phyloP scores from a whole-genome alignment of 1,139 yeast genomes.

The Ogataea hybrid region DNA sequence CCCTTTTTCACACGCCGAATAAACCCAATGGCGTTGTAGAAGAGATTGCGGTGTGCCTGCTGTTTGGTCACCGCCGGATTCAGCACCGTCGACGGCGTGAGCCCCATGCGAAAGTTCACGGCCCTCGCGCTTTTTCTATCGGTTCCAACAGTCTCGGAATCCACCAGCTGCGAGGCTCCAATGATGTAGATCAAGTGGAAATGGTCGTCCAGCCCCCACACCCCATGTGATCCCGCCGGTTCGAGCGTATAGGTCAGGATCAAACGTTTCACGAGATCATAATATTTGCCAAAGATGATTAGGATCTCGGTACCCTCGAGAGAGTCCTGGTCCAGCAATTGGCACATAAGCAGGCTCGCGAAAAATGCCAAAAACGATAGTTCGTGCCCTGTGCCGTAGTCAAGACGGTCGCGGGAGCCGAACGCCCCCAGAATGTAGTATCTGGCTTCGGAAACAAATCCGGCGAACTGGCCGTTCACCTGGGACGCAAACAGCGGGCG shows the following conservation, averaged over 20 bases:
- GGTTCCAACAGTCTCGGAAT: slow-evolving; percentile 28
- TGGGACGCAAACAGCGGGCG: slow-evolving; percentile 11
- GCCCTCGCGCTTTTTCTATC: slow-evolving; percentile 33
- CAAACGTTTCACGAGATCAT: slow-evolving; percentile 58
- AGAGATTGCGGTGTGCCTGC: slow-evolving; percentile 53
- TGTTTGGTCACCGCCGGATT: slow-evolving; percentile 37
- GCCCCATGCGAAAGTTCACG: slow-evolving; percentile 27
- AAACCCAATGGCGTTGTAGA: slow-evolving; percentile 77
- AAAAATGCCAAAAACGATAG: slow-evolving; percentile 80
- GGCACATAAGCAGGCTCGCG: slow-evolving; percentile 55
- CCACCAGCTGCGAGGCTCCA: slow-evolving; percentile 82
- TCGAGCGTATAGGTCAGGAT: slow-evolving; percentile 69
- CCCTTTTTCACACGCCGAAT: slow-evolving; percentile 75
- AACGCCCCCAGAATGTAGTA: slow-evolving; percentile 67
- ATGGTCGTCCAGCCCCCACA: slow-evolving; percentile 93
- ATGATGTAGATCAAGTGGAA: slow-evolving; percentile 83
- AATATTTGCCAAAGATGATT: slow-evolving; percentile 60
- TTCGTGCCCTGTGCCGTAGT: slow-evolving; percentile 96
- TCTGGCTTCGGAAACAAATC: slow-evolving; percentile 49
- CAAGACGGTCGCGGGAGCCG: slow-evolving; percentile 81
- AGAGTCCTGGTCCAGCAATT: slow-evolving; percentile 26
- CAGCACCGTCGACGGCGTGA: slow-evolving; percentile 44
- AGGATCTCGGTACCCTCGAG: slow-evolving; percentile 48
- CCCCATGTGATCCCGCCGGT: slow-evolving; percentile 67
- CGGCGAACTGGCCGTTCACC: slow-evolving; percentile 22